These are phyloP conservation scores for Wickerhamiella qilinensis DNA, from an alignment of 805 yeast species.

Conservation along the genomic window DNA sequence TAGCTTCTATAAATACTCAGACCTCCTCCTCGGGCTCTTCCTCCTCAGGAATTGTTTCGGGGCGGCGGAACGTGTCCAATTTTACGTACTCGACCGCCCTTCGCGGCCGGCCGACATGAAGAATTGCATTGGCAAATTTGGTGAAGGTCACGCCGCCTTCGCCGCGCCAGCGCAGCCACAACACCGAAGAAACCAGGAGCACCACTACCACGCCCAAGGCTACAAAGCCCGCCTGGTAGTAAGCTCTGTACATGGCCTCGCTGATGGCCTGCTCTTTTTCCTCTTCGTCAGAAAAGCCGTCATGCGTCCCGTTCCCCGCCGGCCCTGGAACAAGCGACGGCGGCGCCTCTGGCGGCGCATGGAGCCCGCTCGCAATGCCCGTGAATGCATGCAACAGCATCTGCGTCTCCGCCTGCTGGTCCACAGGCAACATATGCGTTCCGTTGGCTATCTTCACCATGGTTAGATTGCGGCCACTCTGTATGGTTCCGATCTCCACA, in stretches of 20 bases:
- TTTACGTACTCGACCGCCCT: conserved; percentile 9
- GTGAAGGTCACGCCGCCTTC: conserved; percentile 4
- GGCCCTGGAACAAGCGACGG: too few relatives aligned
- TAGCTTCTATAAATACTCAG: too few relatives aligned
- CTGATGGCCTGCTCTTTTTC: conserved; percentile 14
- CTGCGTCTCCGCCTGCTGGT: conserved; percentile 50
- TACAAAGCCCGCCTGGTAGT: conserved; percentile 23
- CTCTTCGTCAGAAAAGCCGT: neutral
- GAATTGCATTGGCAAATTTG: conserved; percentile 8
- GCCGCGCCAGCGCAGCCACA: conserved; percentile 12
- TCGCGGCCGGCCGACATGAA: conserved; percentile 9
- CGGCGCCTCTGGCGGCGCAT: conserved; percentile 1
- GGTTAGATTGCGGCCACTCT: conserved; percentile 56
- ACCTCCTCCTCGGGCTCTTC: conserved; percentile 15
- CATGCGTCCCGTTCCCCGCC: neutral
- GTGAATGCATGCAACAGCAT: conserved; percentile 43
- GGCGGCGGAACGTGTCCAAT: conserved; percentile 9
- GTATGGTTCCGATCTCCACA: conserved; percentile 26
- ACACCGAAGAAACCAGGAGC: conserved; percentile 10
- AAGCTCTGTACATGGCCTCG: conserved; percentile 23
- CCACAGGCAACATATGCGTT: conserved; percentile 91
- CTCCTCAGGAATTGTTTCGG: conserved; percentile 13
- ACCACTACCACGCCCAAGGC: conserved; percentile 23
- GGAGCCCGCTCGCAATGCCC: conserved; percentile 11
- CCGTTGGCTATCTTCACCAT: conserved; percentile 58